Evolutionary conservation across 75 land plant genomes (phyloP).

Genomic region (Chamaecyparis obtusa): DNA sequence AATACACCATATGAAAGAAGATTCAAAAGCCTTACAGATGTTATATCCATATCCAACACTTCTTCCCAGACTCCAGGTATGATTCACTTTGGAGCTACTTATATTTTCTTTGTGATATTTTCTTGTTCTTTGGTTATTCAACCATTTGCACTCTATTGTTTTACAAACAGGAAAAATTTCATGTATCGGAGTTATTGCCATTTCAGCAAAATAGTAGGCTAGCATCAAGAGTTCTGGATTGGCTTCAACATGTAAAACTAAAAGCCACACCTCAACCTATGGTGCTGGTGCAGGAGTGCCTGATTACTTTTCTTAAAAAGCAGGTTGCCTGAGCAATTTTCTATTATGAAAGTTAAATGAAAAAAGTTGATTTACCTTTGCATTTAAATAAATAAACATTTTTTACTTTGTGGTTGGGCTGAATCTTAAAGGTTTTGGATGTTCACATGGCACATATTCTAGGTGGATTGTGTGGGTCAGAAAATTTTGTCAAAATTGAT

Average conservation of each 20-base stretch:
- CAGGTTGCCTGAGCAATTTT: conserved; percentile 47
- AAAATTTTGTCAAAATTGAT: conserved; percentile 71
- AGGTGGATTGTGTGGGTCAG: conserved; percentile 82
- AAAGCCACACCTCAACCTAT: conserved; percentile 56
- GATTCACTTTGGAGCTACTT: background rate
- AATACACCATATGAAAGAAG: conserved; percentile 27
- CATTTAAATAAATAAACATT: background rate
- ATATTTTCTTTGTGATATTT: conserved; percentile 6
- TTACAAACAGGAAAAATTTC: conserved; percentile 36
- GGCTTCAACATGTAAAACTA: conserved; percentile 51
- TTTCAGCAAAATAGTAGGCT: conserved; percentile 64
- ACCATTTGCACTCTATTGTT: background rate
- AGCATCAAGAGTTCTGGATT: conserved; percentile 60
- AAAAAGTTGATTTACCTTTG: conserved; percentile 14
- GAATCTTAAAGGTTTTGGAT: background rate
- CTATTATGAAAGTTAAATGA: background rate
- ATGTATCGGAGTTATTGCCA: conserved; percentile 53
- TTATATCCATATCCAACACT: conserved; percentile 76
- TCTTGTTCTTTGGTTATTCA: background rate
- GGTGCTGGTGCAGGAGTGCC: conserved; percentile 84
- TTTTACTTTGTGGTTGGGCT: background rate
- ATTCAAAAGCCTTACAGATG: conserved; percentile 40
- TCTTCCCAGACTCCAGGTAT: conserved; percentile 79
- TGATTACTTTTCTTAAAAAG: conserved; percentile 58
- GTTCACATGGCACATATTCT: conserved; percentile 7